Conservation (phyloP, 2,329 filamentous ascomycete species). For the Penicillium sp. region DNA sequence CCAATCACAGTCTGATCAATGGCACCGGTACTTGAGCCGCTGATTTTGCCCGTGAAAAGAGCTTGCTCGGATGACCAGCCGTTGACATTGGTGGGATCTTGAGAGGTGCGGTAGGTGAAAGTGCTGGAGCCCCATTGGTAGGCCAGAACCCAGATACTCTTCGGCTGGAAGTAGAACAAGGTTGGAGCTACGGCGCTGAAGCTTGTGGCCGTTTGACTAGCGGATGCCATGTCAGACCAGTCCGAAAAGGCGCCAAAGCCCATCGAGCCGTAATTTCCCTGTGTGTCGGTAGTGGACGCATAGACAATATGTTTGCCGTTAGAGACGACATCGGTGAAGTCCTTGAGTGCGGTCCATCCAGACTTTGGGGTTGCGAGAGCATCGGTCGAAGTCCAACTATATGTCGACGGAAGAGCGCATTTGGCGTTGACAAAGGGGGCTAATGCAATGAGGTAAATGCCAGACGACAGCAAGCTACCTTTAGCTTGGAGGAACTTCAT, state of each 20-base stretch:
- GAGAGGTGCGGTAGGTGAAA: constrained; percentile 54
- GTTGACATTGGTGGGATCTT: constrained; percentile 49
- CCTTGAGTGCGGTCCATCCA: constrained; percentile 53
- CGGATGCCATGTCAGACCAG: constrained; percentile 45
- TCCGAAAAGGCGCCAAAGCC: constrained; percentile 48
- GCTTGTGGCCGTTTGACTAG: constrained; percentile 46
- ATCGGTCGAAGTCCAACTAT: constrained; percentile 49
- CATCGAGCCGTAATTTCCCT: constrained; percentile 49
- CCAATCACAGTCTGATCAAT: constrained; percentile 60
- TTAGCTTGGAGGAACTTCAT: not conserved
- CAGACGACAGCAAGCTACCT: not conserved
- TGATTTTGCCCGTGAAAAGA: constrained; percentile 50
- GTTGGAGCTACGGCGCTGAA: constrained; percentile 49
- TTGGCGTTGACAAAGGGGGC: not conserved
- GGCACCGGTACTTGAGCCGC: constrained; percentile 43
- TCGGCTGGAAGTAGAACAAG: constrained; percentile 55
- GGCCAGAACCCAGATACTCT: constrained; percentile 55
- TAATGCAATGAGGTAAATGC: not conserved
- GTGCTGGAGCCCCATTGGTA: constrained; percentile 55
- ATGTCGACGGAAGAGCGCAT: constrained; percentile 44
- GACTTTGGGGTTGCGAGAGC: constrained; percentile 46
- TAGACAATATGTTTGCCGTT: constrained; percentile 56
- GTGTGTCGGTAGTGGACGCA: constrained; percentile 42
- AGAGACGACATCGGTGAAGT: constrained; percentile 51
- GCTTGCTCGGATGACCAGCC: constrained; percentile 49